Evolutionary conservation across 192 early-diverging fungal genomes (phyloP), one percentile per base, ranked within the genome.

Genomic region (Jimgerdemannia flammicorona): DNA sequence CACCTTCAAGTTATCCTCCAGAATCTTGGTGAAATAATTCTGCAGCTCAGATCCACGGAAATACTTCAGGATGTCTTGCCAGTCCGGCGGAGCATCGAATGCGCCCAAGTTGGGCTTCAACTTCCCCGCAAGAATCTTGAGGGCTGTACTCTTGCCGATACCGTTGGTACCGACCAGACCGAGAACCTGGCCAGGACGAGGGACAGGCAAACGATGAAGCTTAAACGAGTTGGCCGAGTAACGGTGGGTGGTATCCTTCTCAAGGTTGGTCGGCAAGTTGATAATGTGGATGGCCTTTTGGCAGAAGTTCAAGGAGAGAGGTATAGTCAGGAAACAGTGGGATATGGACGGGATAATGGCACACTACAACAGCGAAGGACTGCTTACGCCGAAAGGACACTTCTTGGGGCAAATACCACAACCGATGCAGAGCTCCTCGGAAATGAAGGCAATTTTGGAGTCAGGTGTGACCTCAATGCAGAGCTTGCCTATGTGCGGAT

Each of bases 171-270:
- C 97, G 29, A 99, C 97, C 75, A 99, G 87, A 63, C 97, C 97
- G 19, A 99, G 87, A 44, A 99, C 97, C 81, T 99, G 96, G 3
- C 97, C 97, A 71, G 97, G 96, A 72, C 97, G 86, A 70, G 97
- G 97, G 66, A 94, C 90, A 41, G 97, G 97, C 67, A 99, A 87
- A 77, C 96, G 87, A 85, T 99, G 97, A 49, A 99, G 89, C 90
- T 99, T 99, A 91, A 99, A 99, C 39, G 97, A 90, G 84, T 99
- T 99, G 73, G 96, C 93, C 43, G 93, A 91, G 82, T 97, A 99
- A 78, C 97, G 93, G 79, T 99, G 97, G 65, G 96, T 99, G 41
- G 95, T 96, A 79, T 98, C 91, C 79, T 90, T 93, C 74, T 95
- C 93, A 72, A 99, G 87, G 82, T 97, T 97, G 64, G 96, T 96